A percentile compares a stretch with the other conserved stretches of the same genome.
phyloP scores from a whole-genome alignment of 2,329 filamentous ascomycete genomes.

The Trichoderma simmonsii region DNA sequence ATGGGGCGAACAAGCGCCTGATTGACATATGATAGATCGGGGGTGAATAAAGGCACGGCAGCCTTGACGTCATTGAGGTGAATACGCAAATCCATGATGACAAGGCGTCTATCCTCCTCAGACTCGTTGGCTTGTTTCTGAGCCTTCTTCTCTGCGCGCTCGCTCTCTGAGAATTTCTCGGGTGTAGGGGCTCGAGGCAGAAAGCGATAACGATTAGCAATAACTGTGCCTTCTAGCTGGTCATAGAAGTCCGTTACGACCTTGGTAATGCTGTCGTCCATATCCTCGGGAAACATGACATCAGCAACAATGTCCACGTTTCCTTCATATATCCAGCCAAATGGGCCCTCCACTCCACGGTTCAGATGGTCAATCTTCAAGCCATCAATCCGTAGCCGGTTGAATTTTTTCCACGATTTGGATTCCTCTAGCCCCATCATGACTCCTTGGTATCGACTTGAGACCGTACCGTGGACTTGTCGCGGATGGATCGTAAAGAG shows the following conservation, averaged over 20 bases:
- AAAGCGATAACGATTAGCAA: constrained; percentile 66
- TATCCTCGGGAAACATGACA: constrained; percentile 87
- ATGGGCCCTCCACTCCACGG: constrained; percentile 85
- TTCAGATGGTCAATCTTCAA: constrained; percentile 96
- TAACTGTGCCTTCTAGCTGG: constrained; percentile 88
- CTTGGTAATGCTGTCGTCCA: constrained; percentile 84
- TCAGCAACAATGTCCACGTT: constrained; percentile 96
- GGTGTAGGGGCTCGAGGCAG: constrained; percentile 45
- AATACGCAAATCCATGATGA: constrained; percentile 93
- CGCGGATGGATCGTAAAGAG: constrained; percentile 95
- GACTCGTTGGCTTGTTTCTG: constrained; percentile 14
- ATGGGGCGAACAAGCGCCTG: constrained; percentile 93
- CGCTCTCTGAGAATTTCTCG: constrained; percentile 32
- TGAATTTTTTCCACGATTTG: constrained; percentile 92
- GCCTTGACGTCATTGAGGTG: constrained; percentile 94
- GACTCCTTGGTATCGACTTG: constrained; percentile 53
- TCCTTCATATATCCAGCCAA: constrained; percentile 97
- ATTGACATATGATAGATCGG: constrained; percentile 90
- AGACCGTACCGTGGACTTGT: constrained; percentile 77
- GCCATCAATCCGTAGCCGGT: constrained; percentile 84
- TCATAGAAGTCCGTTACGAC: constrained; percentile 98
- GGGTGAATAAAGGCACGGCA: constrained; percentile 87
- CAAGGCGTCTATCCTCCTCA: constrained; percentile 68
- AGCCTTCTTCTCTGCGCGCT: constrained; percentile 21
- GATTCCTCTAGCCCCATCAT: constrained; percentile 58